A percentile compares a stretch with the other conserved stretches of the same genome.
phyloP scores from a whole-genome alignment of 1,284 basidiomycete species.

The Afroboletus lepidellus region DNA sequence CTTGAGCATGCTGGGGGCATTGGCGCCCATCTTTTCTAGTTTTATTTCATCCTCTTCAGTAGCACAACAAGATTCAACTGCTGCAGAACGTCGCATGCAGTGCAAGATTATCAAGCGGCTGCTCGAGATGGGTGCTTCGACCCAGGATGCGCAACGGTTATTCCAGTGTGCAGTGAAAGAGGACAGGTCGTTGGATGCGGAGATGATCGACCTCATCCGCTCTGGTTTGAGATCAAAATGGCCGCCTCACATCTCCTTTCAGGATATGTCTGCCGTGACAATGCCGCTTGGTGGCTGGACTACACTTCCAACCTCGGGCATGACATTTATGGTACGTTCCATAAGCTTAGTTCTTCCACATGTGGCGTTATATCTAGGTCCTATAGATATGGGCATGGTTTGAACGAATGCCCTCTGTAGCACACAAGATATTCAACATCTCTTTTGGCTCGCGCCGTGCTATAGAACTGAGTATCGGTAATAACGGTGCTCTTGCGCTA shows the following conservation, averaged over 20 bases:
- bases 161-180: constrained; percentile 56
- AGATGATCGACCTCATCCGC: constrained; percentile 67
- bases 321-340: constrained; percentile 63
- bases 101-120: constrained; percentile 62
- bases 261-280: constrained; percentile 49
- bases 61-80: not conserved
- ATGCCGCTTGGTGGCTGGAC: constrained; percentile 43
- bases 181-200: constrained; percentile 50
- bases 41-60: constrained; percentile 23
- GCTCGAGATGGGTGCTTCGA: constrained; percentile 68
- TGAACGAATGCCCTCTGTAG: constrained; percentile 49
- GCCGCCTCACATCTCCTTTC: constrained; percentile 72
- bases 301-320: constrained; percentile 56
- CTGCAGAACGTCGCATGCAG: constrained; percentile 49
- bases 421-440: constrained; percentile 48
- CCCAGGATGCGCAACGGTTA: constrained; percentile 55
- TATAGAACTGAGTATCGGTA: constrained; percentile 48
- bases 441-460: constrained; percentile 36
- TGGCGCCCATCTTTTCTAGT: constrained; percentile 49
- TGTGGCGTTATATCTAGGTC: not conserved
- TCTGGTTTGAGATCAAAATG: constrained; percentile 67
- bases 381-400: constrained; percentile 68
- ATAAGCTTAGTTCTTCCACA: not conserved
- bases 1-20: constrained; percentile 56
- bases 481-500: constrained; percentile 57